Evolutionary conservation across 495 filamentous ascomycete species (phyloP), one percentile per base, ranked within the genome.

Genomic region (Delitschia confertaspora): DNA sequence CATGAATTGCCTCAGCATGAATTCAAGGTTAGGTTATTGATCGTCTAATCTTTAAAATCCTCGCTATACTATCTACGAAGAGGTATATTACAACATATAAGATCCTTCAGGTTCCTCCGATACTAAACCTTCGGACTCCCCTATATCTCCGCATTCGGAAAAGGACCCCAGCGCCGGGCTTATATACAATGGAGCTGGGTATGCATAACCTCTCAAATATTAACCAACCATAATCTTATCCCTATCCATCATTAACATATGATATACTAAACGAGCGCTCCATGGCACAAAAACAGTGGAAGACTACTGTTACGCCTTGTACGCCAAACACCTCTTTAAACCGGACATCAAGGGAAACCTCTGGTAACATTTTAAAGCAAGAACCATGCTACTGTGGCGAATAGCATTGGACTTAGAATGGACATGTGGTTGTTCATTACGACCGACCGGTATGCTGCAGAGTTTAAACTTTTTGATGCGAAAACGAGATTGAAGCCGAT

Each of bases 401-500:
- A 21, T 20, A 45, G 22, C 19, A 47, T 14, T 16, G 53, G 49
- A 3, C 44, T 14, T 10, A 43, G 13, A 11, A 49, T 7, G 2
- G 45, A 53, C 0, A 39, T n/a, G 20, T 36, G 46, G 2, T 13
- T 9, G 25, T 47, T 53, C n/a, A 45, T 3, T n/a, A n/a, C 11
- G 14, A 46, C 18, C 1, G 37, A 24, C 13, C 36, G 32, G 11
- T 29, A 33, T 2, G 49, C 56, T 19, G 39, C 42, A 14, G 47
- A 42, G 10, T 21, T 3, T 9, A 61, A 34, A 16, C 42, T 49
- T 4, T 51, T 45, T 11, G 67, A 68, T 16, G 77, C 80, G 70
- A 82, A 94, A 52, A 93, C 68, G 49, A 78, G 73, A 48, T 83
- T 71, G 69, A 89, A 84, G 41, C 71, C 68, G 51, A 93, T 75